Evolutionary conservation across 2,329 filamentous ascomycete genomes (phyloP), one percentile per base, ranked within the genome.

Genomic region (Aureobasidium sp.): DNA sequence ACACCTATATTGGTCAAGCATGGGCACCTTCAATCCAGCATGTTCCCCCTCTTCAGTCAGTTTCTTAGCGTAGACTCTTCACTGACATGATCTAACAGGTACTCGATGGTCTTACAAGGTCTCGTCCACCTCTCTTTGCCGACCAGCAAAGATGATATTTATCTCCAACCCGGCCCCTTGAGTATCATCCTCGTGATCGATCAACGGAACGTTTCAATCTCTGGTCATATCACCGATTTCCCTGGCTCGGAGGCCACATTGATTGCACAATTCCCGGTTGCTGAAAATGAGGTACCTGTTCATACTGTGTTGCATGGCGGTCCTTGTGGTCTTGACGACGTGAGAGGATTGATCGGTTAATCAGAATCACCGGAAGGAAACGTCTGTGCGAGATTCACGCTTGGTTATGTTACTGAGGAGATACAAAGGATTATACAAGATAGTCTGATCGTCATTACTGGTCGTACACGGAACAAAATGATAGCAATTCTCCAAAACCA

Each of bases 191-290:
- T 61, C 8, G 59, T 48, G 3, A 39, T 48, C 5, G 59, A 61
- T 29, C 26, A 50, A 4, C 44, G 17, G 2, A 61, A 61, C 26
- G 59, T 61, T 3, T 61, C 48, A 0, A 8, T 41, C 8, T 44
- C 32, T 26, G 59, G 59, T 2, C 59, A 61, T 17, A 20, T 61
- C 8, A 61, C 59, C 2, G 48, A 61, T 2, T 61, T 61, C 37
- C 59, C 59, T 2, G 48, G 59, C 24, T n/a, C 29, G 26, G 47
- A 61, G 13, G 37, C 27, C 3, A 53, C 59, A 3, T 10, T 61
- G 36, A 39, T 61, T 47, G 48, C 59, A 4, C 47, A 55, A 20
- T 53, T 61, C 5, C 59, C 59, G 2, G 27, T 61, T 13, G 3
- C 48, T 36, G 59, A 48, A 1, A 52, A 52, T 24, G 5, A 32